Conservation (phyloP, 352 stramenopile species). For the Globisporangium spiculum region DNA sequence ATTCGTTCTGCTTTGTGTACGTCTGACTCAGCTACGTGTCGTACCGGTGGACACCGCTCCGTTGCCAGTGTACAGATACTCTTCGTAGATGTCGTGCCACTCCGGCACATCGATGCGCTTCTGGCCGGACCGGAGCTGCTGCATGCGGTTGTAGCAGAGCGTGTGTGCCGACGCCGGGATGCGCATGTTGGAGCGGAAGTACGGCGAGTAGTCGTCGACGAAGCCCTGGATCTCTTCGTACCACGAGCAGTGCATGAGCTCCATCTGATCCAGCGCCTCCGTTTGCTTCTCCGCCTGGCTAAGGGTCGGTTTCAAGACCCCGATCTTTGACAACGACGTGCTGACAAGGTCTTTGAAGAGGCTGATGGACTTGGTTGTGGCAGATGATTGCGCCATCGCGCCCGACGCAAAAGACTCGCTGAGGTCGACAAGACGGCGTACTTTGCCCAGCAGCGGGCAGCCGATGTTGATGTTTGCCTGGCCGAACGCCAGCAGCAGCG, state of each 20-base stretch:
- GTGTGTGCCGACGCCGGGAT: slow-evolving; percentile 28
- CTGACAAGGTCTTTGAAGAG: slow-evolving; percentile 5
- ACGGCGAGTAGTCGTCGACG: slow-evolving; percentile 40
- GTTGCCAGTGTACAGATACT: slow-evolving; percentile 15
- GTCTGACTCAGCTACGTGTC: background rate
- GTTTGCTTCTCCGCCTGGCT: background rate
- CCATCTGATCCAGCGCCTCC: slow-evolving; percentile 40
- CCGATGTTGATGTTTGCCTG: slow-evolving; percentile 1
- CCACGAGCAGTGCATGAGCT: slow-evolving; percentile 55
- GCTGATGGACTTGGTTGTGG: background rate
- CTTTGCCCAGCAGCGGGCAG: slow-evolving; percentile 2
- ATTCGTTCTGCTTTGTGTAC: background rate
- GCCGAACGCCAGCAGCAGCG: slow-evolving; percentile 27
- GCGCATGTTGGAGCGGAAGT: slow-evolving; percentile 36
- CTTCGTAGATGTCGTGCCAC: slow-evolving; percentile 25
- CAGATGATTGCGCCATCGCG: background rate
- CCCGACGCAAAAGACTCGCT: background rate
- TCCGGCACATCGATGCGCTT: slow-evolving; percentile 22
- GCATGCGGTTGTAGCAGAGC: slow-evolving; percentile 33
- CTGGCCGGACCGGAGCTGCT: slow-evolving; percentile 17
- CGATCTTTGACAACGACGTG: background rate
- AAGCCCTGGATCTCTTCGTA: slow-evolving; percentile 34
- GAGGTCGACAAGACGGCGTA: slow-evolving; percentile 6
- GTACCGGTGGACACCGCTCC: background rate
- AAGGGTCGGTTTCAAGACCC: background rate